Evolutionary conservation across 1,139 yeast species (phyloP), one percentile per base, ranked within the genome.

Genomic region (Nakaseomyces bracarensis): DNA sequence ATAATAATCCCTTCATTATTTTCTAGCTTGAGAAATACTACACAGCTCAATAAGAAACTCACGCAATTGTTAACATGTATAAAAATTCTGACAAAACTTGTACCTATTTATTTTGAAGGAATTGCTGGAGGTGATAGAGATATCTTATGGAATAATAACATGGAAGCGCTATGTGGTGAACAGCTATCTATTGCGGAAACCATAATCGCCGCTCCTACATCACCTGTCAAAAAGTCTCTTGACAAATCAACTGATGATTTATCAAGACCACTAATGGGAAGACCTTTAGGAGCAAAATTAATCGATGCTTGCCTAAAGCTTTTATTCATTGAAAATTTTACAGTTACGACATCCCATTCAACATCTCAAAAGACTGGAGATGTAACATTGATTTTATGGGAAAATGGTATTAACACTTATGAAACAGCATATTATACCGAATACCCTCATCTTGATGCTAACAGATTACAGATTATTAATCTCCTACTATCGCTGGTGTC

Each of bases 101-200:
- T 84, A 14, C 96, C 96, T 0, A 73, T 77, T 45, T 55, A 82
- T 10, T 83, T 74, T 53, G 96, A 79, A 54, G 26, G 26, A 20
- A 13, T 33, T 13, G 15, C 18, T 20, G 10, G 5, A 10, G 36
- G 31, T 14, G 19, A 15, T 20, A 27, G 26, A 11, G 29, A 39
- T 31, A 26, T 41, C 5, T 20, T 35, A 16, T 38, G 41, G 34
- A 35, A 38, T 15, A n/a, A 13, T n/a, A 20, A 20, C 18, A 20
- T 21, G 25, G 36, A 33, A 8, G 36, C 36, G 4, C 36, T 33
- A 8, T 33, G 25, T 15, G 36, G 36, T 10, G 36, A 33, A 33
- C 36, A 33, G 3, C 16, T 33, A 2, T 21, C 36, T n/a, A 21
- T 20, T 6, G 18, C 36, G 2, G 36, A 33, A n/a, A 9, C 26